These are phyloP conservation scores for Neurospora crassa DNA, from an alignment of 2,329 filamentous ascomycete genomes.

Conservation along the genomic window DNA sequence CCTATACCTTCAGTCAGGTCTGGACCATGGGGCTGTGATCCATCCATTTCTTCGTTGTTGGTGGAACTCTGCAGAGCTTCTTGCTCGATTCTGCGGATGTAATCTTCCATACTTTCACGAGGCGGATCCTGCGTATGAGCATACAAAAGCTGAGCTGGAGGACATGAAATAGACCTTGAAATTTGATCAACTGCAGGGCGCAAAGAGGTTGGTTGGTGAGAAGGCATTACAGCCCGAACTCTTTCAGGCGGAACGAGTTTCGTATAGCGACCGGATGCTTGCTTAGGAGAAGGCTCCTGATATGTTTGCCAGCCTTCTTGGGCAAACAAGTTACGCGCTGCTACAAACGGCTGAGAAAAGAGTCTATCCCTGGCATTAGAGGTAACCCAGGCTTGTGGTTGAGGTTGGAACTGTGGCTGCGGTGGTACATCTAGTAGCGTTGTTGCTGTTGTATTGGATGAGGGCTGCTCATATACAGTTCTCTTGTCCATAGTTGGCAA, in stretches of 20 bases:
- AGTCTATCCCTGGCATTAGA: background rate
- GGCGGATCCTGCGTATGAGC: background rate
- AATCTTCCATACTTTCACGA: slow-evolving; percentile 23
- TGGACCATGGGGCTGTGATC: background rate
- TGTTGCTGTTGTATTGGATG: background rate
- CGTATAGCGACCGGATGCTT: background rate
- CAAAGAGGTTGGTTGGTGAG: background rate
- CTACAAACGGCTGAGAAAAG: background rate
- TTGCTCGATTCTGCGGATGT: slow-evolving; percentile 25
- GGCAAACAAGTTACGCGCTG: background rate
- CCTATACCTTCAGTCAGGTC: background rate
- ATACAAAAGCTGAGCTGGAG: background rate
- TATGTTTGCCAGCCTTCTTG: background rate
- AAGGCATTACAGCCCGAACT: background rate
- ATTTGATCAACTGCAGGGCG: background rate
- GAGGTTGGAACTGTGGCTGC: background rate
- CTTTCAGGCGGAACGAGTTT: background rate
- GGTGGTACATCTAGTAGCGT: background rate
- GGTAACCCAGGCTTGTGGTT: background rate
- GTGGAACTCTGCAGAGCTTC: slow-evolving; percentile 13
- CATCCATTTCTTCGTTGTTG: background rate
- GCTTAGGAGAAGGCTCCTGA: background rate
- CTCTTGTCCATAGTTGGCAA: background rate
- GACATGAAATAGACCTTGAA: background rate
- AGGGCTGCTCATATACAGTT: background rate